These are phyloP conservation scores for Prosopis cineraria DNA, from an alignment of 306 rosid species.

Conservation along the genomic window DNA sequence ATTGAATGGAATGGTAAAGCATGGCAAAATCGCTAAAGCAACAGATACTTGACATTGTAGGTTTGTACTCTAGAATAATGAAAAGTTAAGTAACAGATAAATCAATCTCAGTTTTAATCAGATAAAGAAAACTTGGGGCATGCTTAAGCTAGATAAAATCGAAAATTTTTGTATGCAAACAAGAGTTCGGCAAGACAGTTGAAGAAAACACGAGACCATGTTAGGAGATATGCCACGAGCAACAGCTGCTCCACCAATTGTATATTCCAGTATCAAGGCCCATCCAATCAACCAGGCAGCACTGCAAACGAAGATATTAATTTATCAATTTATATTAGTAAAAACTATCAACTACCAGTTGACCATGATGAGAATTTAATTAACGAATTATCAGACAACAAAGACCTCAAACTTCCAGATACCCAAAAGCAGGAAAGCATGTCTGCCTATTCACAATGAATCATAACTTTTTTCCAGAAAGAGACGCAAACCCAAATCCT, in stretches of 20 bases:
- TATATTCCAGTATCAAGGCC: constrained; percentile 89
- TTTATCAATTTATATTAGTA: not conserved
- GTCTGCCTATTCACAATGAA: not conserved
- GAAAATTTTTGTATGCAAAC: not conserved
- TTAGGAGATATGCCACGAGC: constrained; percentile 98
- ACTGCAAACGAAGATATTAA: constrained; percentile 41
- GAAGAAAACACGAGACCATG: constrained; percentile 55
- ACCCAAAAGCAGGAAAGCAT: not conserved
- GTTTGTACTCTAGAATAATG: not conserved
- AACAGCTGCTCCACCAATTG: constrained; percentile 85
- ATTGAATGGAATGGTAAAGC: not conserved
- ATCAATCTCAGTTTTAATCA: not conserved
- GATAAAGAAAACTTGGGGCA: not conserved
- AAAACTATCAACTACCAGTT: constrained; percentile 17
- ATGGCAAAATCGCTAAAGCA: constrained; percentile 1
- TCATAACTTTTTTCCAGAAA: not conserved
- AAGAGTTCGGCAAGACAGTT: not conserved
- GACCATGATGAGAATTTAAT: not conserved
- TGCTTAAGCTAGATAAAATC: constrained; percentile 3
- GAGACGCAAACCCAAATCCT: not conserved
- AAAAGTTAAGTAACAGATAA: not conserved
- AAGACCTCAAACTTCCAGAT: not conserved
- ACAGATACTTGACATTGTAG: not conserved
- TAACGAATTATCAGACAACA: not conserved
- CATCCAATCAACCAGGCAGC: constrained; percentile 97